A percentile compares a stretch with the other conserved stretches of the same genome.
Evolutionary conservation across 2,329 filamentous ascomycete species (phyloP).

Genomic region (Ambrosiella beaveri): DNA sequence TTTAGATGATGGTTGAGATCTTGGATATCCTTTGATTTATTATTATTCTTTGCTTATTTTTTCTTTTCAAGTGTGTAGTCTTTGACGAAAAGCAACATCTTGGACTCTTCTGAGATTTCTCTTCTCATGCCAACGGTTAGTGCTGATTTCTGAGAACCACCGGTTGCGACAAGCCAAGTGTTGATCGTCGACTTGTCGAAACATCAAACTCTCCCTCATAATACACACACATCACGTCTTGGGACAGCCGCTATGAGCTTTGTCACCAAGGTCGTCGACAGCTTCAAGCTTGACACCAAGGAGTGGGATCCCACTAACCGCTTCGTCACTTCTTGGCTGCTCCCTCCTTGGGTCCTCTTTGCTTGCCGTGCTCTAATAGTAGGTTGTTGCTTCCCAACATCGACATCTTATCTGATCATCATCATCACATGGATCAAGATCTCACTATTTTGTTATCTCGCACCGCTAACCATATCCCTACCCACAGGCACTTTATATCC

Average conservation of each 20-base stretch:
- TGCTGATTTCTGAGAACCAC: no score
- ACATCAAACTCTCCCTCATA: no score
- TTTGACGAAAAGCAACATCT: no score
- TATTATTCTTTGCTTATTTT: no score
- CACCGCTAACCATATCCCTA: not conserved
- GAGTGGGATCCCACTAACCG: slow-evolving; percentile 41
- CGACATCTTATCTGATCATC: not conserved
- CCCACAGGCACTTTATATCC: slow-evolving; percentile 44
- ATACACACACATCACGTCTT: no score
- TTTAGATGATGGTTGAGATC: not conserved
- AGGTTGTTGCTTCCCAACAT: slow-evolving; percentile 17
- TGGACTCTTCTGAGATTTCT: no score
- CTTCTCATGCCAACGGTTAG: no score
- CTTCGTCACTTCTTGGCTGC: slow-evolving; percentile 66
- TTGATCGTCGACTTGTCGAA: no score
- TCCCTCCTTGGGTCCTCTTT: slow-evolving; percentile 48
- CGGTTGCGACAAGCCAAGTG: no score
- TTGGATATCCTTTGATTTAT: no score
- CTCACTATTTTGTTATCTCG: not conserved
- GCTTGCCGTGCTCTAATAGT: slow-evolving; percentile 36
- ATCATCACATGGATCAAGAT: not conserved
- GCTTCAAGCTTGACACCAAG: slow-evolving; percentile 25
- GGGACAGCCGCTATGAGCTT: not conserved
- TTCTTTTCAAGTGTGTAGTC: no score
- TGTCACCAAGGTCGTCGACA: slow-evolving; percentile 8